Conservation (phyloP, 2,329 filamentous ascomycete species). For the Dothideomycetes sp. region DNA sequence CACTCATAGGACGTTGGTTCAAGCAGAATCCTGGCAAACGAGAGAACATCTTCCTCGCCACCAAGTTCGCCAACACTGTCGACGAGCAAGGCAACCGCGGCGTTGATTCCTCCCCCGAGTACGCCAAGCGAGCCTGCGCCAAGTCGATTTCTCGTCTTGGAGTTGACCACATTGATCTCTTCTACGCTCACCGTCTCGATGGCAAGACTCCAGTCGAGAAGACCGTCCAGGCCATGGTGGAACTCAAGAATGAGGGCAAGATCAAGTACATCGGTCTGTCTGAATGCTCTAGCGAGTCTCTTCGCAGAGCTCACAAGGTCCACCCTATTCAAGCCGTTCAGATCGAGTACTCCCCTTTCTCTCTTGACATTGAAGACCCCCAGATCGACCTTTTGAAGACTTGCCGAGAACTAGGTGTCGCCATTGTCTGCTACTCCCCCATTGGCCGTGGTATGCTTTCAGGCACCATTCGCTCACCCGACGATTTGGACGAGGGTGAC, state of each 20-base stretch:
- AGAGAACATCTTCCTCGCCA: constrained; percentile 39
- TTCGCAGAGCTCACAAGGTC: constrained; percentile 39
- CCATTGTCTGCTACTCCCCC: constrained; percentile 48
- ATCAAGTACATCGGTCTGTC: constrained; percentile 42
- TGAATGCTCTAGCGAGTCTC: constrained; percentile 36
- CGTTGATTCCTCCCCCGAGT: constrained; percentile 31
- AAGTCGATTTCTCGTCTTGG: constrained; percentile 28
- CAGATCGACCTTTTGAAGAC: constrained; percentile 41
- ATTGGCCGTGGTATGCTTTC: constrained; percentile 49
- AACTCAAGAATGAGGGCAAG: constrained; percentile 41
- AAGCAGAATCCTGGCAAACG: constrained; percentile 34
- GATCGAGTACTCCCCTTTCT: constrained; percentile 42
- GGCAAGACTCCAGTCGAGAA: constrained; percentile 32
- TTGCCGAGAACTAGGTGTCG: constrained; percentile 46
- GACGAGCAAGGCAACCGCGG: constrained; percentile 27
- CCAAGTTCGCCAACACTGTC: constrained; percentile 39
- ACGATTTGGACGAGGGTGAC: constrained; percentile 39
- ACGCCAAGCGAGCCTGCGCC: constrained; percentile 26
- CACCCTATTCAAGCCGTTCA: constrained; percentile 42
- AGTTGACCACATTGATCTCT: constrained; percentile 29
- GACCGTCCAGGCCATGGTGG: constrained; percentile 31
- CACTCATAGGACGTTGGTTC: constrained; percentile 21
- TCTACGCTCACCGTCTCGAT: constrained; percentile 35
- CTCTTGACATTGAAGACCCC: constrained; percentile 47
- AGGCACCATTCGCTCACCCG: constrained; percentile 32